phyloP scores from a whole-genome alignment of 2,329 filamentous ascomycete species.

The Sphaerulina populicola region DNA sequence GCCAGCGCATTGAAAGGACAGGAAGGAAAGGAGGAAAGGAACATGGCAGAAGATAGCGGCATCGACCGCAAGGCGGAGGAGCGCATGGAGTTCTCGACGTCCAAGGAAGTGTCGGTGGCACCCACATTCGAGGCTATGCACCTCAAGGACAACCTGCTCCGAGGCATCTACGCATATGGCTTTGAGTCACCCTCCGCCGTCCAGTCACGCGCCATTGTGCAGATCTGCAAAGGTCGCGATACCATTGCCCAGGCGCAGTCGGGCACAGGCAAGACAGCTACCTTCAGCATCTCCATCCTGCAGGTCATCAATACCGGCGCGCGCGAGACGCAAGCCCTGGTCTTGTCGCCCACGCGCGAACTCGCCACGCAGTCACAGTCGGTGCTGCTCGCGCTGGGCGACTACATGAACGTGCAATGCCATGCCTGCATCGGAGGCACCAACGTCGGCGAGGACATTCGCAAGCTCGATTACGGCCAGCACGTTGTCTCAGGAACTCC shows the following conservation, averaged over 20 bases:
- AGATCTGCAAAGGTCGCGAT: constrained; percentile 97
- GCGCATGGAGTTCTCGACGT: constrained; percentile 96
- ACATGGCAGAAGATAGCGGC: constrained; percentile 68
- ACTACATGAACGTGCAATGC: constrained; percentile 99
- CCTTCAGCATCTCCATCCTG: constrained; percentile 97
- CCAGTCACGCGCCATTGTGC: constrained; percentile 94
- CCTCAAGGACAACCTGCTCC: constrained; percentile 91
- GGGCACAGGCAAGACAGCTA: constrained; percentile 98
- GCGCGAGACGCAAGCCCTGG: constrained; percentile 94
- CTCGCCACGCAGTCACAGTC: constrained; percentile 97
- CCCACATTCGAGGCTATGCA: constrained; percentile 86
- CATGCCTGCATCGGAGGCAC: constrained; percentile 98
- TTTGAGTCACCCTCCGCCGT: constrained; percentile 98
- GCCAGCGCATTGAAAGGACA: neutral
- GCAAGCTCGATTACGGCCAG: constrained; percentile 93
- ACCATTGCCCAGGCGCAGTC: constrained; percentile 98
- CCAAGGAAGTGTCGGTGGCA: constrained; percentile 92
- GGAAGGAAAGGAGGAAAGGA: constrained; percentile 30
- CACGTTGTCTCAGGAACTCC: constrained; percentile 96
- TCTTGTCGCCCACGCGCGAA: constrained; percentile 92
- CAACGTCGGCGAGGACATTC: constrained; percentile 95
- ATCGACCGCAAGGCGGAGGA: constrained; percentile 92
- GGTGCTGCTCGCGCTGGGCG: constrained; percentile 97
- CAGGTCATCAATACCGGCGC: constrained; percentile 95
- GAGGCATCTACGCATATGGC: constrained; percentile 95